Percentiles rank a stretch among this genome's conserved stretches.
Conservation (phyloP, 345 rosid species). For the Anastatica hierochuntica region DNA sequence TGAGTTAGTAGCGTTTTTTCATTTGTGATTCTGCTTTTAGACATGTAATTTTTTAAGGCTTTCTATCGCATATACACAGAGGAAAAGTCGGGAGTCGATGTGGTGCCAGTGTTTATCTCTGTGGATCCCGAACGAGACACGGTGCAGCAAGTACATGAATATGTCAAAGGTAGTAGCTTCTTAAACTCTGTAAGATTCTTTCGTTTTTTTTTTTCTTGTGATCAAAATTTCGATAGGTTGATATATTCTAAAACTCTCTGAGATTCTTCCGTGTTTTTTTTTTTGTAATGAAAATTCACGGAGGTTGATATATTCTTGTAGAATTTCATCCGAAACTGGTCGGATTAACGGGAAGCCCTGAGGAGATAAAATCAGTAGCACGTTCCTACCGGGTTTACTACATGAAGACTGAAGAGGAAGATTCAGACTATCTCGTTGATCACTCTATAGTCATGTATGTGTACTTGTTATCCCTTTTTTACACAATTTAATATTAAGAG, state of each 20-base stretch:
- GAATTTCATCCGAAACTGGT: conserved; percentile 85
- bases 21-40: too few relatives aligned
- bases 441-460: conserved; percentile 94
- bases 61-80: conserved; percentile 32
- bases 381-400: conserved; percentile 91
- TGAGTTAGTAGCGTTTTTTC: conserved; percentile 27
- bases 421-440: conserved; percentile 96
- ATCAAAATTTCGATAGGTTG: too few relatives aligned
- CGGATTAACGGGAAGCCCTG: conserved; percentile 77
- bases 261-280: too few relatives aligned
- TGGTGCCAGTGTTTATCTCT: conserved; percentile 78
- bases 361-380: conserved; percentile 74
- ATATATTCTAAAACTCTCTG: too few relatives aligned
- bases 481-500: too few relatives aligned
- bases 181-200: too few relatives aligned
- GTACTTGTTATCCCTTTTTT: conserved; percentile 2
- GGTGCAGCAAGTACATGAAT: conserved; percentile 83
- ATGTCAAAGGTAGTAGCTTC: conserved; percentile 87
- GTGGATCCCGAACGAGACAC: conserved; percentile 98
- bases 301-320: conserved; percentile 14
- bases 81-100: conserved; percentile 60
- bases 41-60: too few relatives aligned
- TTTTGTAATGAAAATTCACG: not conserved
- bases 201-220: not conserved
- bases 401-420: conserved; percentile 96